phyloP scores from a whole-genome alignment of 179 eudicot genomes.

The Carnegiea gigantea region DNA sequence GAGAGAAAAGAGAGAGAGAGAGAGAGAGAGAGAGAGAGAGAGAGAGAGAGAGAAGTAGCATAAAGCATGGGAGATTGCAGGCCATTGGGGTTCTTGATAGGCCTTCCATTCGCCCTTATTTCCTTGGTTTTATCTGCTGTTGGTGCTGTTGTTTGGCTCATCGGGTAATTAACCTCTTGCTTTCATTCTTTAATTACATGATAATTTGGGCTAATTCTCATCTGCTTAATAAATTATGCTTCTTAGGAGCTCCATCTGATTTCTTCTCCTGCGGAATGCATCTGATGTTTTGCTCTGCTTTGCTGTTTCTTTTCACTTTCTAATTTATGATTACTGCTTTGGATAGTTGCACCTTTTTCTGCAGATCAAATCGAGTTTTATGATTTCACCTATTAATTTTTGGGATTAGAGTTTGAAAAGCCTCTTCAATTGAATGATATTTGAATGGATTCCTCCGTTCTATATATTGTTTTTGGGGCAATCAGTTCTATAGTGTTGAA shows the following conservation, averaged over 20 bases:
- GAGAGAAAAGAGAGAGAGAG: neutral
- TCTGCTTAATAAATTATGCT: neutral
- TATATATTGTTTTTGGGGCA: too few relatives aligned
- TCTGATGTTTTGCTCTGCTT: neutral
- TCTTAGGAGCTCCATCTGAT: neutral
- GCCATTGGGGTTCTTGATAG: constrained; percentile 26
- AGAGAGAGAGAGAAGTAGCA: neutral
- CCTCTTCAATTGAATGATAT: neutral
- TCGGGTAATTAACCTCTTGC: constrained; percentile 8
- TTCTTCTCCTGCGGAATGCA: neutral
- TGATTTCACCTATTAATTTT: neutral
- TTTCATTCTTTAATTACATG: neutral
- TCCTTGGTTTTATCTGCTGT: constrained; percentile 16
- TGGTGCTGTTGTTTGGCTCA: constrained; percentile 18
- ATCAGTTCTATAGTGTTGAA: neutral
- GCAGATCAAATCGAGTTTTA: neutral
- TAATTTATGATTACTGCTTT: neutral
- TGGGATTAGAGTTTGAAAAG: neutral
- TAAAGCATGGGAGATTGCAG: constrained; percentile 18
- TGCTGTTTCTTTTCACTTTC: neutral
- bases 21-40: neutral
- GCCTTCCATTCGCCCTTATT: constrained; percentile 24
- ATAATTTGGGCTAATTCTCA: neutral
- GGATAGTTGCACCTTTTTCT: neutral
- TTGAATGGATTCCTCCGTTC: neutral